Conservation (phyloP, 2,329 filamentous ascomycete genomes). For the Penicillium paneum region DNA sequence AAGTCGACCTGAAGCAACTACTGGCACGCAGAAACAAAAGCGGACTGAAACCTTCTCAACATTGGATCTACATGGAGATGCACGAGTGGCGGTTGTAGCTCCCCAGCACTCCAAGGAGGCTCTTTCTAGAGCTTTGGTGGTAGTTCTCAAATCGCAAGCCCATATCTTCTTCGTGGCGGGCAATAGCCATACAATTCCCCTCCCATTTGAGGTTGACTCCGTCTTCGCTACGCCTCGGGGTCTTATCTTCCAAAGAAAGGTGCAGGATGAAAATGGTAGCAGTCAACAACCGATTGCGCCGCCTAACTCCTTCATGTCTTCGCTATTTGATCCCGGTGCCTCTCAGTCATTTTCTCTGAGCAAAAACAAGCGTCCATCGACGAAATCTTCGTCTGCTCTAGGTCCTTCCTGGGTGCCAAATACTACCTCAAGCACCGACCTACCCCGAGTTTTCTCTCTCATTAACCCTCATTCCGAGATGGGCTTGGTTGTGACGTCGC, state of each 20-base stretch:
- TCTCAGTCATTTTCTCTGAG: constrained; percentile 33
- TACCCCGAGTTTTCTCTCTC: constrained; percentile 70
- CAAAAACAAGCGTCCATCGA: constrained; percentile 46
- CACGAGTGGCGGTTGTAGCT: constrained; percentile 17
- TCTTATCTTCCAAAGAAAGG: constrained; percentile 79
- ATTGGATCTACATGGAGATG: constrained; percentile 28
- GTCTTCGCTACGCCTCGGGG: constrained; percentile 80
- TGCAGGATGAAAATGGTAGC: constrained; percentile 37
- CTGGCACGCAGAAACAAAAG: constrained; percentile 2
- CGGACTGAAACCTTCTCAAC: constrained; percentile 17
- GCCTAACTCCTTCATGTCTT: constrained; percentile 81
- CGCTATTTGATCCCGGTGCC: constrained; percentile 36
- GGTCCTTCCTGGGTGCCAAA: constrained; percentile 57
- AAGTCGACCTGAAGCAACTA: constrained; percentile 3
- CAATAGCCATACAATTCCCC: constrained; percentile 81
- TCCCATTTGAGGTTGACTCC: constrained; percentile 90
- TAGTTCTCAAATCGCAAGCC: constrained; percentile 87
- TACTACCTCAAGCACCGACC: constrained; percentile 54
- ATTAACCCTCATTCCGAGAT: constrained; percentile 83
- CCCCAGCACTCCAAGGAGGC: constrained; percentile 22
- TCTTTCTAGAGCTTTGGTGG: constrained; percentile 67
- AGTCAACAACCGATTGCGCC: constrained; percentile 54
- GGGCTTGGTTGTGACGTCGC: constrained; percentile 69
- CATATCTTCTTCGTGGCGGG: constrained; percentile 91
- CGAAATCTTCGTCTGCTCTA: constrained; percentile 49